phyloP scores from a whole-genome alignment of 768 basidiomycete species.

The Ramaria sp. region DNA sequence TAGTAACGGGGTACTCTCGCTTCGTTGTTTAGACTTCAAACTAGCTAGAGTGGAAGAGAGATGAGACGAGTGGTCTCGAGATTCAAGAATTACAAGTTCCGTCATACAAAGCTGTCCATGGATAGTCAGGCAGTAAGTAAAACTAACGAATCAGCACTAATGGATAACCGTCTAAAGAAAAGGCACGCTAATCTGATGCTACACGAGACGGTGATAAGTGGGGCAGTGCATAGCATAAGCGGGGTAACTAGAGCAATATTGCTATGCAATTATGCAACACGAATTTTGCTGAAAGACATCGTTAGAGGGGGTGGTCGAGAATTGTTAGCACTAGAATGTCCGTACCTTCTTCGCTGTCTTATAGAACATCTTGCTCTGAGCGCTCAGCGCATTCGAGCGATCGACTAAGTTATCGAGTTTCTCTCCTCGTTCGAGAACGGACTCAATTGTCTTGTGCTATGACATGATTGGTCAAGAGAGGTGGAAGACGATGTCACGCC shows the following conservation, averaged over 20 bases:
- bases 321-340: no score
- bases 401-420: conserved; percentile 94
- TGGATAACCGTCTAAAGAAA: neutral
- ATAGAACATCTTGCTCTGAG: conserved; percentile 97
- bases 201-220: neutral
- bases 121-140: neutral
- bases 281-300: conserved; percentile 72
- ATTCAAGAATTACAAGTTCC: neutral
- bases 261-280: conserved; percentile 64
- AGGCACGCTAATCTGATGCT: no score
- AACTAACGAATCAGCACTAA: neutral
- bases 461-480: neutral
- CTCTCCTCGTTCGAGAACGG: conserved; percentile 91
- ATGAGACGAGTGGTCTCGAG: neutral
- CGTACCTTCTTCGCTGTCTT: conserved; percentile 98
- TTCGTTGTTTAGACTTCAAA: no score
- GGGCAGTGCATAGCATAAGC: neutral
- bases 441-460: conserved; percentile 99
- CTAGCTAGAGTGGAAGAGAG: neutral
- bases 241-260: neutral
- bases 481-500: neutral
- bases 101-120: neutral
- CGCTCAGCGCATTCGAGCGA: conserved; percentile 76
- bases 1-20: neutral
- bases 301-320: conserved; percentile 11